Conservation (phyloP, 2,329 filamentous ascomycete genomes). For the Diaporthe nobilis region DNA sequence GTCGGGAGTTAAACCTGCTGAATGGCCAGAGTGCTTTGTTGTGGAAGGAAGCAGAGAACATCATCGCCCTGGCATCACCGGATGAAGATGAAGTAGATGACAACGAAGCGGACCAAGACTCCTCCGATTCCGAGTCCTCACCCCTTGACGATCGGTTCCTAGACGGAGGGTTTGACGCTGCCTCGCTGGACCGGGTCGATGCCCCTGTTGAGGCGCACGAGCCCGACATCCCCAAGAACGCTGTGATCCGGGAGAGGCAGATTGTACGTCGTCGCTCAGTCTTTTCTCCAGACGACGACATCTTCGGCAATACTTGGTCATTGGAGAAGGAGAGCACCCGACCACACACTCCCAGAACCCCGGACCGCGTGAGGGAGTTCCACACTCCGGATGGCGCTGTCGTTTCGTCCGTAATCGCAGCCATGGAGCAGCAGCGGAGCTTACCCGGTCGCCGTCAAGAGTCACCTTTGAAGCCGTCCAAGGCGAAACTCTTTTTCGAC, state of each 20-base stretch:
- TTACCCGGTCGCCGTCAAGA: slow-evolving; percentile 56
- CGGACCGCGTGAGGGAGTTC: slow-evolving; percentile 51
- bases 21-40: slow-evolving; percentile 71
- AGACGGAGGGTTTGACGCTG: slow-evolving; percentile 64
- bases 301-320: slow-evolving; percentile 70
- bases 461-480: slow-evolving; percentile 54
- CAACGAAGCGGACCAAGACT: slow-evolving; percentile 50
- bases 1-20: slow-evolving; percentile 75
- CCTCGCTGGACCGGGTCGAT: slow-evolving; percentile 59
- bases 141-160: slow-evolving; percentile 61
- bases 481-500: slow-evolving; percentile 75
- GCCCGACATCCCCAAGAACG: slow-evolving; percentile 62
- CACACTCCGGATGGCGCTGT: slow-evolving; percentile 59
- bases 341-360: slow-evolving; percentile 56
- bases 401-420: slow-evolving; percentile 74
- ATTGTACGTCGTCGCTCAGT: slow-evolving; percentile 71
- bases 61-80: slow-evolving; percentile 85
- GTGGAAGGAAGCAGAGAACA: slow-evolving; percentile 88
- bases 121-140: slow-evolving; percentile 57
- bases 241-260: slow-evolving; percentile 68
- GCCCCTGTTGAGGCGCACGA: slow-evolving; percentile 59
- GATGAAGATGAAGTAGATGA: slow-evolving; percentile 68
- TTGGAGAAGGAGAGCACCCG: slow-evolving; percentile 54
- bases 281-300: slow-evolving; percentile 76
- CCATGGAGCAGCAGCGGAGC: slow-evolving; percentile 70